Conservation (phyloP, 768 basidiomycete genomes). For the Filobasidium floriforme region DNA sequence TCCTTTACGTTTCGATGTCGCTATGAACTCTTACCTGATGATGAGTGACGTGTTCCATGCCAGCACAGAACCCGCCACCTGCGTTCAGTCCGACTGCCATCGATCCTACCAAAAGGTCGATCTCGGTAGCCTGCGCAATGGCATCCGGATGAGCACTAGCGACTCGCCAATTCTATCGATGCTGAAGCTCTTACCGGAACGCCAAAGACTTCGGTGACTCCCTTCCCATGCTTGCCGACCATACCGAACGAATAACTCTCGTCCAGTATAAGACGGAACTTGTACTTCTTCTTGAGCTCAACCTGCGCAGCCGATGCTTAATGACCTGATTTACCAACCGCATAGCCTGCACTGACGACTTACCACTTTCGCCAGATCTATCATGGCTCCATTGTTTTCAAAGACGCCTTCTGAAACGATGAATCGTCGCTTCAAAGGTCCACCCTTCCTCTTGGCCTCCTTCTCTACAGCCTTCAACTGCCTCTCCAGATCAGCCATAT, state of each 20-base stretch:
- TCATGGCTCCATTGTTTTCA: constrained; percentile 85
- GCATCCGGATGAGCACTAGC: background rate
- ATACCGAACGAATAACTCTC: constrained; percentile 89
- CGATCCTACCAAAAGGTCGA: constrained; percentile 92
- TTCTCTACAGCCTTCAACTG: constrained; percentile 75
- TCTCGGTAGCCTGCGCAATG: constrained; percentile 61
- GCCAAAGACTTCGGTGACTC: constrained; percentile 88
- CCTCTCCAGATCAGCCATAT: constrained; percentile 80
- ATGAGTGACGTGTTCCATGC: constrained; percentile 68
- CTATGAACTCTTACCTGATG: constrained; percentile 60
- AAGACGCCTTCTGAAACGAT: constrained; percentile 97
- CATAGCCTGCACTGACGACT: constrained; percentile 37
- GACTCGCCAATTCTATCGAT: background rate
- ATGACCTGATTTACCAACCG: background rate
- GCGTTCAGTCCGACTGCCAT: constrained; percentile 74
- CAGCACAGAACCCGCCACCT: constrained; percentile 90
- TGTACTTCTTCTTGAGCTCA: constrained; percentile 89
- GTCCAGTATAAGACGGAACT: constrained; percentile 89
- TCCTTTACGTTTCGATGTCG: background rate
- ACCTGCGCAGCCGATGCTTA: constrained; percentile 51
- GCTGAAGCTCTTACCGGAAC: constrained; percentile 59
- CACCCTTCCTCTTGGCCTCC: constrained; percentile 74
- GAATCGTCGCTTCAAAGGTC: constrained; percentile 77
- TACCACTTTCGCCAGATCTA: constrained; percentile 84
- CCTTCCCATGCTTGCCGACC: constrained; percentile 86